Evolutionary conservation across 202 grass and related monocot genomes (phyloP).

Genomic region (Schoenoplectus triqueter): DNA sequence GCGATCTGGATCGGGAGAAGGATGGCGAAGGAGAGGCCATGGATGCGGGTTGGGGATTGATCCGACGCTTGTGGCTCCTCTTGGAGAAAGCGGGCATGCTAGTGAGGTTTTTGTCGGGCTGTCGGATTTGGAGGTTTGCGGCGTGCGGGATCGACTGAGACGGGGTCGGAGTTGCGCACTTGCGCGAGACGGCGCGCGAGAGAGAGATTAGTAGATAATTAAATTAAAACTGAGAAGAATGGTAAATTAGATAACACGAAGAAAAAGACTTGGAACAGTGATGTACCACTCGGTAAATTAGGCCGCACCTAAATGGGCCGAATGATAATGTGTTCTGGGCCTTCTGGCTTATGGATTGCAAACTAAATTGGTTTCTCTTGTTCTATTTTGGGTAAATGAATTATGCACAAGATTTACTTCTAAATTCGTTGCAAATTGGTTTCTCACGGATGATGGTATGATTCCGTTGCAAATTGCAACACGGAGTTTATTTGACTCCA

Average conservation of each 20-base stretch:
- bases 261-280: too few relatives aligned
- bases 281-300: too few relatives aligned
- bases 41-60: conserved; percentile 28
- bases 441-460: neutral
- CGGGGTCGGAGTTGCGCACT: too few relatives aligned
- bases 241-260: too few relatives aligned
- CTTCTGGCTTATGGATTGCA: neutral
- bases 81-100: conserved; percentile 46
- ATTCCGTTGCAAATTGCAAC: neutral
- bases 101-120: neutral
- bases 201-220: too few relatives aligned
- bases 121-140: neutral
- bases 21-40: conserved; percentile 42
- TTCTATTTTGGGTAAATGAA: conserved; percentile 3
- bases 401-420: conserved; percentile 8
- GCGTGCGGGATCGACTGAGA: neutral
- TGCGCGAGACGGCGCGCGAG: too few relatives aligned
- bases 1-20: conserved; percentile 36
- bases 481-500: neutral
- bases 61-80: conserved; percentile 42
- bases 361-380: neutral
- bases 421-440: neutral
- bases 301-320: too few relatives aligned
- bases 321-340: too few relatives aligned
- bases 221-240: too few relatives aligned